phyloP scores from a whole-genome alignment of 768 basidiomycete species.

The Mycena leptocephala region DNA sequence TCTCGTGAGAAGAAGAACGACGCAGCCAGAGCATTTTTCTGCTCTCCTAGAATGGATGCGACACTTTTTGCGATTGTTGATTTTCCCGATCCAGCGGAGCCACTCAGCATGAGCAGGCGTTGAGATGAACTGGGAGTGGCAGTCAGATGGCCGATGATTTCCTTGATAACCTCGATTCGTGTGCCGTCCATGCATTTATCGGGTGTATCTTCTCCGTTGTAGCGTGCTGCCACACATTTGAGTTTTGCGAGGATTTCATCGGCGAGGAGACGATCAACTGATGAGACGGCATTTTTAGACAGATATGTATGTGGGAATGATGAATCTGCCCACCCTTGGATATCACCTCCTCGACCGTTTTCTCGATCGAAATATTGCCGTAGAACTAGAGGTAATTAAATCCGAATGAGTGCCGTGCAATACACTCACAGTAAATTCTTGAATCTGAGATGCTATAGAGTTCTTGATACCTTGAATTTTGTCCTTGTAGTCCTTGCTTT shows the following conservation, averaged over 20 bases:
- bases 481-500: background rate
- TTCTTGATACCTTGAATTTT: background rate
- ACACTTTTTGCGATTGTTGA: constrained; percentile 23
- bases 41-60: background rate
- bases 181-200: constrained; percentile 16
- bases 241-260: background rate
- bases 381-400: background rate
- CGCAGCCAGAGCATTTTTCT: background rate
- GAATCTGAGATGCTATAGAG: background rate
- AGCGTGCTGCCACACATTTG: background rate
- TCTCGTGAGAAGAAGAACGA: constrained; percentile 24
- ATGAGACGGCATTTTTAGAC: background rate
- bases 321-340: background rate
- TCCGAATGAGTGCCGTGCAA: background rate
- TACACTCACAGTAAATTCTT: background rate
- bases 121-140: background rate
- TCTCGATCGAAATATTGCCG: constrained; percentile 7
- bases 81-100: background rate
- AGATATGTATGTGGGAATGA: background rate
- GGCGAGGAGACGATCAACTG: background rate
- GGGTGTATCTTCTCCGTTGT: constrained; percentile 4
- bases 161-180: background rate
- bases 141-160: background rate
- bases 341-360: background rate
- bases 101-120: background rate